Percentiles rank a stretch among this genome's conserved stretches.
phyloP scores from a whole-genome alignment of 1,284 basidiomycete genomes.

The Moesziomyces aphidis region DNA sequence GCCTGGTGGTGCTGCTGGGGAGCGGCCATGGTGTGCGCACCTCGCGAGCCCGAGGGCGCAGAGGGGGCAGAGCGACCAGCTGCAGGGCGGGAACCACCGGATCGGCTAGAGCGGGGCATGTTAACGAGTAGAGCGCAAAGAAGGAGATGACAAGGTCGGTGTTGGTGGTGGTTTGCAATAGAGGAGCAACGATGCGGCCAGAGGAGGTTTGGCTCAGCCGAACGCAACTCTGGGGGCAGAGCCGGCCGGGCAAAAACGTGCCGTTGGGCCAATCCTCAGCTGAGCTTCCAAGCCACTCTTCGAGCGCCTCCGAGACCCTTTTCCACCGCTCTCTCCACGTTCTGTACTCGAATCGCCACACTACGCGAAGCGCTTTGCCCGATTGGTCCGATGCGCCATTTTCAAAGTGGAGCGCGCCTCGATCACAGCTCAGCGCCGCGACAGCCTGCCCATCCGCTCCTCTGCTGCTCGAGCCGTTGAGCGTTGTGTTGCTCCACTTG shows the following conservation, averaged over 20 bases:
- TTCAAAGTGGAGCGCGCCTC: slow-evolving; percentile 29
- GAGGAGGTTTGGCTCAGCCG: background rate
- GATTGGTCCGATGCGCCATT: slow-evolving; percentile 22
- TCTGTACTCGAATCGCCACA: background rate
- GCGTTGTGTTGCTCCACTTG: slow-evolving; percentile 41
- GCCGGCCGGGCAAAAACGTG: slow-evolving; percentile 31
- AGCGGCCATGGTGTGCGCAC: slow-evolving; percentile 65
- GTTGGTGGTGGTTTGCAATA: slow-evolving; percentile 11
- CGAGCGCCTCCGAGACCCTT: slow-evolving; percentile 7
- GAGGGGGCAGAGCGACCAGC: slow-evolving; percentile 41
- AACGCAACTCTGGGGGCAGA: slow-evolving; percentile 15
- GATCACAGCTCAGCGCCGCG: slow-evolving; percentile 22
- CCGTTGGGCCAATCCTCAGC: slow-evolving; percentile 11
- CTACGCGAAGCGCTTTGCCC: background rate
- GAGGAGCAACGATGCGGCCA: background rate
- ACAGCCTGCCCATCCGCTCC: slow-evolving; percentile 5
- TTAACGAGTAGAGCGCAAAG: slow-evolving; percentile 4
- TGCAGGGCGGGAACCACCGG: slow-evolving; percentile 31
- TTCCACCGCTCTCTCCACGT: slow-evolving; percentile 1
- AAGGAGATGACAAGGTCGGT: slow-evolving; percentile 4
- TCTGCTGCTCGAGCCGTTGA: background rate
- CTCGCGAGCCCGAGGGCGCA: slow-evolving; percentile 60
- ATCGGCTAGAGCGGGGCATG: slow-evolving; percentile 65
- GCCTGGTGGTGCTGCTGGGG: slow-evolving; percentile 37
- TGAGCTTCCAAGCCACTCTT: too few relatives aligned